phyloP scores from a whole-genome alignment of 169 alveolate genomes.

The Plasmodium sp. region DNA sequence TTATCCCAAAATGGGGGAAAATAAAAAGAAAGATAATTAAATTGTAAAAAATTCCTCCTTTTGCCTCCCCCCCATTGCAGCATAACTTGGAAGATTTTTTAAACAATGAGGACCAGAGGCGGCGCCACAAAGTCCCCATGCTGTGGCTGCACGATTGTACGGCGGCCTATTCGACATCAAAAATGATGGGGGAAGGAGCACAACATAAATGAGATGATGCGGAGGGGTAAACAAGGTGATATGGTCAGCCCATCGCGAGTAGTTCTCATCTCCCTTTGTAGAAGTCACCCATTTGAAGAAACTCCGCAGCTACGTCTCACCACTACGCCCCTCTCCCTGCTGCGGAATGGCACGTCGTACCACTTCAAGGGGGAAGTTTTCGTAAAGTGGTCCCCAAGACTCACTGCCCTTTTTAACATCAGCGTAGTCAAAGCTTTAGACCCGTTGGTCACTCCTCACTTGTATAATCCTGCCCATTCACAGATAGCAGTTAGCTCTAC shows the following conservation, averaged over 20 bases:
- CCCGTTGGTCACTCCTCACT: background rate
- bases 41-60: background rate
- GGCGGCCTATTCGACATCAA: slow-evolving; percentile 10
- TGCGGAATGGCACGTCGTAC: background rate
- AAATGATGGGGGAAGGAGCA: background rate
- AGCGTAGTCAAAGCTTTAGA: background rate
- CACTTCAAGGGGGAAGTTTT: background rate
- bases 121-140: slow-evolving; percentile 33
- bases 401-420: background rate
- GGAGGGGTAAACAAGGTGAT: background rate
- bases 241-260: background rate
- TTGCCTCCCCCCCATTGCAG: background rate
- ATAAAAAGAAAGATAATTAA: background rate
- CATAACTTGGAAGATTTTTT: slow-evolving; percentile 1
- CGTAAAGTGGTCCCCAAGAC: background rate
- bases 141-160: slow-evolving; percentile 42
- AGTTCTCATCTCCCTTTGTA: background rate
- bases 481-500: background rate
- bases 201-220: background rate
- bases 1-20: background rate
- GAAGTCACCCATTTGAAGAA: background rate
- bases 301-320: background rate
- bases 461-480: background rate
- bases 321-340: background rate
- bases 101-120: background rate